Percentiles rank a stretch among this genome's conserved stretches.
Evolutionary conservation across 2,329 filamentous ascomycete species (phyloP).

Genomic region (Apiospora koreana): DNA sequence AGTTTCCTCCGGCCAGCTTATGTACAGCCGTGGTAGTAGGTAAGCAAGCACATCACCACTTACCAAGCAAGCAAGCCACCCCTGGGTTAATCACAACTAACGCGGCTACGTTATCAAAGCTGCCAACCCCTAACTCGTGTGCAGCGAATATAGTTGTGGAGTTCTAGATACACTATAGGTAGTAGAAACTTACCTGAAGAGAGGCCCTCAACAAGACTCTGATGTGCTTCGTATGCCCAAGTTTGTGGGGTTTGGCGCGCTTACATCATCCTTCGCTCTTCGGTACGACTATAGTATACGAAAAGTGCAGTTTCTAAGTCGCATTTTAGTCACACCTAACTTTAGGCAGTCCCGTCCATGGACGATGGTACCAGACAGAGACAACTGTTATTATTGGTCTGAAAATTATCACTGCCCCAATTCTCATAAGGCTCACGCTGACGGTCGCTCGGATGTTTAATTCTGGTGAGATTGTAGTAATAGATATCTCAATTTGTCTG

Average conservation of each 20-base stretch:
- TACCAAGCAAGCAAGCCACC: too few relatives aligned
- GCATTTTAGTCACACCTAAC: background rate
- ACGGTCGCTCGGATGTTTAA: too few relatives aligned
- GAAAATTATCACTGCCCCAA: background rate
- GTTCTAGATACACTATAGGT: too few relatives aligned
- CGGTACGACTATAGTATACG: background rate
- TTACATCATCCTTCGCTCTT: background rate
- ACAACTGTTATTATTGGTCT: background rate
- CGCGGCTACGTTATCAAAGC: too few relatives aligned
- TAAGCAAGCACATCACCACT: too few relatives aligned
- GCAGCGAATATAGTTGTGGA: too few relatives aligned
- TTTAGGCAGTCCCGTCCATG: background rate
- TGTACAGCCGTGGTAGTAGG: too few relatives aligned
- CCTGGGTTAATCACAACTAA: too few relatives aligned
- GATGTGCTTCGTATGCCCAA: background rate
- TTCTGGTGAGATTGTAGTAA: background rate
- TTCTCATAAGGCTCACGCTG: background rate
- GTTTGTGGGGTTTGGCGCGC: background rate
- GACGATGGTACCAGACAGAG: background rate
- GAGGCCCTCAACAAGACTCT: background rate
- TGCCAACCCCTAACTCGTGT: too few relatives aligned
- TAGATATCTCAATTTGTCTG: too few relatives aligned
- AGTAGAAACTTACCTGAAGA: too few relatives aligned
- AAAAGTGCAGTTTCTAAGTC: background rate
- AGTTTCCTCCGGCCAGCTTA: too few relatives aligned